Percentiles rank a stretch among this genome's conserved stretches.
Conservation (phyloP, 1,139 yeast genomes). For the Lodderomyces theae region DNA sequence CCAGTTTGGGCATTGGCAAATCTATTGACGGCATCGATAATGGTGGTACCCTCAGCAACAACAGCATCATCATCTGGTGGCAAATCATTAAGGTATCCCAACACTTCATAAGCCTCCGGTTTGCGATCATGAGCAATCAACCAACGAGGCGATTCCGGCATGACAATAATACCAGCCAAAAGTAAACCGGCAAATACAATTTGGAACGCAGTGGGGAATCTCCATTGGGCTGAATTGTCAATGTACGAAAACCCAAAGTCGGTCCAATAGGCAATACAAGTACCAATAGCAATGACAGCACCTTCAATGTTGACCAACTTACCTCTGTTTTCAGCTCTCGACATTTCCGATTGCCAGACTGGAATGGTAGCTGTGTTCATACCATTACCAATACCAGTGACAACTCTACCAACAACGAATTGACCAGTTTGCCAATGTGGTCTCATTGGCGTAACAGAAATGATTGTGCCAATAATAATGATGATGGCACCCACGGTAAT, state of each 20-base stretch:
- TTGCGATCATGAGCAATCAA: slow-evolving; percentile 52
- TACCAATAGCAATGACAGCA: slow-evolving; percentile 68
- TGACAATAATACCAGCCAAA: slow-evolving; percentile 33
- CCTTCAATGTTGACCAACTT: slow-evolving; percentile 68
- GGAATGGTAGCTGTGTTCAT: slow-evolving; percentile 78
- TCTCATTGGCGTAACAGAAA: slow-evolving; percentile 59
- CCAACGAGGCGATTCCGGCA: slow-evolving; percentile 80
- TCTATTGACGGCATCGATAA: slow-evolving; percentile 43
- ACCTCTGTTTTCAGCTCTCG: slow-evolving; percentile 71
- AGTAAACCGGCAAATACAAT: slow-evolving; percentile 38
- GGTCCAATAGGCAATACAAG: slow-evolving; percentile 72
- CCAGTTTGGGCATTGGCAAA: slow-evolving; percentile 38
- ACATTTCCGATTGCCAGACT: slow-evolving; percentile 78
- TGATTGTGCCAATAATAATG: slow-evolving; percentile 60
- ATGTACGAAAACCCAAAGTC: slow-evolving; percentile 70
- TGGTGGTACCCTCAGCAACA: slow-evolving; percentile 40
- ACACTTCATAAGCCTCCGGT: slow-evolving; percentile 46
- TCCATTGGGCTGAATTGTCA: slow-evolving; percentile 48
- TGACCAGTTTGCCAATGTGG: slow-evolving; percentile 56
- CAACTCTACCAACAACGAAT: slow-evolving; percentile 68
- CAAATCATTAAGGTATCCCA: slow-evolving; percentile 39
- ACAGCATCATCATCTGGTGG: slow-evolving; percentile 44
- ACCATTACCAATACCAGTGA: slow-evolving; percentile 81
- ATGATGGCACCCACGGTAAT: slow-evolving; percentile 58
- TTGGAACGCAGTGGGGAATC: slow-evolving; percentile 49